Base-by-base conservation (phyloP, 2,329 filamentous ascomycete genomes). In the Cladorrhinum sp. region DNA sequence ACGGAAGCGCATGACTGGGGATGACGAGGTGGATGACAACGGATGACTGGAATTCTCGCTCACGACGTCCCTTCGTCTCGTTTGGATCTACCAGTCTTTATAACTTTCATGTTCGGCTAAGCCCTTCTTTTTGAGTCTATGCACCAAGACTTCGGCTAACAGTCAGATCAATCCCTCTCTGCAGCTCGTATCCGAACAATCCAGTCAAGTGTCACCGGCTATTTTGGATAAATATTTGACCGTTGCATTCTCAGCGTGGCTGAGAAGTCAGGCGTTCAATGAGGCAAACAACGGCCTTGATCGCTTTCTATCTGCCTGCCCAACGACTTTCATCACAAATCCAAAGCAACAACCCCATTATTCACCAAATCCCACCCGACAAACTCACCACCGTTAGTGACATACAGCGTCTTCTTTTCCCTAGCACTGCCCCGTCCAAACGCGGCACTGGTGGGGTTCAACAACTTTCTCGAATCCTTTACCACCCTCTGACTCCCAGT, bases 341-440 rank as follows among this genome's bases (percentile, higher is more conserved):
- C 59, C 23, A 58, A 4, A 10, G 59, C 59, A 18, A 62, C 57
- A 10, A 62, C 36, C 30, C 60, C 56, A 52, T 56, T 57, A 42
- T 59, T 59, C 12, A 62, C 53, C 48, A 59, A 42, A 33, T 59
- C 50, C 33, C 23, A 23, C 3, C 53, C 57, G 7, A 62, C 33
- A 54, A 59, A 59, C 49, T 59, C 57, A 1, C 57, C 60, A 6
- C 60, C 60, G 23, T 60, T 59, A 8, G 60, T 62, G 0, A 65
- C 54, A 53, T 64, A 66, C 53, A 66, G n/a, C 53, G 61, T 65
- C 63, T 54, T 60, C 55, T 55, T 23, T 55, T 66, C 36, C 60
- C 9, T 57, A 10, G 4, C 1, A 6, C 49, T 52, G 4, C 65
- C 65, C 55, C 63, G 57, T 20, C 65, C 63, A 55, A 65, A 65